phyloP scores from a whole-genome alignment of 352 stramenopile genomes.

The Phytophthora hibernalis region DNA sequence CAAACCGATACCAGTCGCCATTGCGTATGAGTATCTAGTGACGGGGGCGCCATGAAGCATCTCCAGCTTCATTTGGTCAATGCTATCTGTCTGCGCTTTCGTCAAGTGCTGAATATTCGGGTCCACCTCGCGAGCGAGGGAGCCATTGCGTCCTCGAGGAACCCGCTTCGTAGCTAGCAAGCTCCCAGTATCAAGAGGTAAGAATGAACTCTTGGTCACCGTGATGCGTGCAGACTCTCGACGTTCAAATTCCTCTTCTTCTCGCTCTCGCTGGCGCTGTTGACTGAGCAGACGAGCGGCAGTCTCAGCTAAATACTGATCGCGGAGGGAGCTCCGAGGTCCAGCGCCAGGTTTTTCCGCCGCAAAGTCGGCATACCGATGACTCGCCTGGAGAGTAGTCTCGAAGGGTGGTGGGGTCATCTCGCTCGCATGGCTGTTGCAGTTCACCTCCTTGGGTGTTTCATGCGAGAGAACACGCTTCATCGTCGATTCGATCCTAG shows the following conservation, averaged over 20 bases:
- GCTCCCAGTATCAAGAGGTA: constrained; percentile 41
- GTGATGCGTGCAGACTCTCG: constrained; percentile 31
- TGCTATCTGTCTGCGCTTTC: constrained; percentile 70
- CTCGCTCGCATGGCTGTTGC: constrained; percentile 42
- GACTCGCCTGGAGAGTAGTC: constrained; percentile 65
- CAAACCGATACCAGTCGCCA: constrained; percentile 62
- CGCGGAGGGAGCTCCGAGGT: constrained; percentile 52
- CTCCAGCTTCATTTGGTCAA: constrained; percentile 76
- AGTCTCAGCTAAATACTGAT: constrained; percentile 50
- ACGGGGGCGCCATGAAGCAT: constrained; percentile 49
- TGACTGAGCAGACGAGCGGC: constrained; percentile 48
- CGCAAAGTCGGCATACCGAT: constrained; percentile 55
- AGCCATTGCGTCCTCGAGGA: constrained; percentile 62
- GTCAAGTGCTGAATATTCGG: constrained; percentile 64
- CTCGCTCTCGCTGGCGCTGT: constrained; percentile 38
- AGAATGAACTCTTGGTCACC: constrained; percentile 48
- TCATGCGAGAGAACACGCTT: constrained; percentile 62
- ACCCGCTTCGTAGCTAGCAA: constrained; percentile 45
- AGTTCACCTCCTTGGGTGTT: constrained; percentile 24
- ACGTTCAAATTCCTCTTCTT: constrained; percentile 33
- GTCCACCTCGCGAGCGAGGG: constrained; percentile 51
- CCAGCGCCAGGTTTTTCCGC: constrained; percentile 35
- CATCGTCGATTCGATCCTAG: constrained; percentile 53
- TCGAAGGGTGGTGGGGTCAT: constrained; percentile 46
- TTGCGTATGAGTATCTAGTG: constrained; percentile 75